phyloP scores from a whole-genome alignment of 208 protist genomes.

The Trypanosoma brucei region DNA sequence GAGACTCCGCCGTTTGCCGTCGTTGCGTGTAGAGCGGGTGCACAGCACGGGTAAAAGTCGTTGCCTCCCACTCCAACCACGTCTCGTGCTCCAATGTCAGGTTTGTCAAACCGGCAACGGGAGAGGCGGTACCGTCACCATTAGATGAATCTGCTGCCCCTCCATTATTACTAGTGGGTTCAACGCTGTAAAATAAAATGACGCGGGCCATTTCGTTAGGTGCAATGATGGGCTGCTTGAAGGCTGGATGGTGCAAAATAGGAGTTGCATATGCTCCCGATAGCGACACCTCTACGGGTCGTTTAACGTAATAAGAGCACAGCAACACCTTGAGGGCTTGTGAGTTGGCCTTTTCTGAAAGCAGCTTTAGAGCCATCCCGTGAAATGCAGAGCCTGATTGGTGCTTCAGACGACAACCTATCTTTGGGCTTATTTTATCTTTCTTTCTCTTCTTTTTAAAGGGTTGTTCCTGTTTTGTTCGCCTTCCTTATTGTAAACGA shows the following conservation, averaged over 20 bases:
- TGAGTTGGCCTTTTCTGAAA: slow-evolving; percentile 87
- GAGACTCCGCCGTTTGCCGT: slow-evolving; percentile 40
- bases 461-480: too few relatives aligned
- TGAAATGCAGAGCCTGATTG: too few relatives aligned
- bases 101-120: slow-evolving; percentile 5
- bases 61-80: slow-evolving; percentile 84
- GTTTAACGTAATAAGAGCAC: slow-evolving; percentile 38
- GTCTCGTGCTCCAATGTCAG: slow-evolving; percentile 57
- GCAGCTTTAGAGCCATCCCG: slow-evolving; percentile 38
- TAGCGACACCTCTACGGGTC: slow-evolving; percentile 64
- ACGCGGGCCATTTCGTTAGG: slow-evolving; percentile 70
- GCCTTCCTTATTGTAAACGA: too few relatives aligned
- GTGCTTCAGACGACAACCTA: too few relatives aligned
- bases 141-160: background rate
- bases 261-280: slow-evolving; percentile 59
- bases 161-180: slow-evolving; percentile 1
- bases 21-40: slow-evolving; percentile 72
- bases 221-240: slow-evolving; percentile 42
- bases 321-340: slow-evolving; percentile 84
- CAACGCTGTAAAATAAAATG: slow-evolving; percentile 13
- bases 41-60: slow-evolving; percentile 51
- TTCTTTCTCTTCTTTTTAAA: too few relatives aligned
- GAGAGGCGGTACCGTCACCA: too few relatives aligned
- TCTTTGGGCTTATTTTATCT: too few relatives aligned
- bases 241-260: slow-evolving; percentile 45